phyloP scores from a whole-genome alignment of 2,329 filamentous ascomycete species.

The Aspergillus sp. region DNA sequence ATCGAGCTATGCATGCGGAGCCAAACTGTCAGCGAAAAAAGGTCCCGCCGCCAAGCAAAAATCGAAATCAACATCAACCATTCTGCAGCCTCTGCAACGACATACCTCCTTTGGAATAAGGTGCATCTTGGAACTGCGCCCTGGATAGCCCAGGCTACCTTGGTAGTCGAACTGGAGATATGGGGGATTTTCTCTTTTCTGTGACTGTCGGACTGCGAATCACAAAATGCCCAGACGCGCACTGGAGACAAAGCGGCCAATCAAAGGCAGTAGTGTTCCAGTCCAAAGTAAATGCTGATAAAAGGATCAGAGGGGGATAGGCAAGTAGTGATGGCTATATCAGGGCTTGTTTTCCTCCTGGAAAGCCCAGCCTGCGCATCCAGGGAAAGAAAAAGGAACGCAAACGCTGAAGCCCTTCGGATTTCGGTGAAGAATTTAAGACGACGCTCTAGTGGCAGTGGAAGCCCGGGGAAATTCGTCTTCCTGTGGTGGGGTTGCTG shows the following conservation, averaged over 20 bases:
- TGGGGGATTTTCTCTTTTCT: background rate
- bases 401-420: background rate
- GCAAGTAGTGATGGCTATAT: background rate
- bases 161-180: background rate
- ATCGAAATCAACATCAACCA: background rate
- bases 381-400: slow-evolving; percentile 8
- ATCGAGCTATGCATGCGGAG: slow-evolving; percentile 65
- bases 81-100: slow-evolving; percentile 1
- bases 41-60: background rate
- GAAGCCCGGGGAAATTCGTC: slow-evolving; percentile 16
- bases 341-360: background rate
- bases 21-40: slow-evolving; percentile 1
- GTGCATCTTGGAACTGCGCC: slow-evolving; percentile 38
- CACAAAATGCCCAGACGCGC: slow-evolving; percentile 7
- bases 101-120: slow-evolving; percentile 48
- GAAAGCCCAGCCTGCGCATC: background rate
- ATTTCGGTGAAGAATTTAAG: slow-evolving; percentile 9
- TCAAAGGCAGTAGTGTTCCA: slow-evolving; percentile 3
- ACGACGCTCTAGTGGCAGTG: slow-evolving; percentile 5
- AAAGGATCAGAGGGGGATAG: background rate
- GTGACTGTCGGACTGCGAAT: slow-evolving; percentile 16
- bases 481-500: slow-evolving; percentile 15
- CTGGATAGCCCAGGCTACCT: background rate
- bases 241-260: slow-evolving; percentile 11
- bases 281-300: background rate